Evolutionary conservation across 495 filamentous ascomycete species (phyloP).

Genomic region (Neurospora sp.): DNA sequence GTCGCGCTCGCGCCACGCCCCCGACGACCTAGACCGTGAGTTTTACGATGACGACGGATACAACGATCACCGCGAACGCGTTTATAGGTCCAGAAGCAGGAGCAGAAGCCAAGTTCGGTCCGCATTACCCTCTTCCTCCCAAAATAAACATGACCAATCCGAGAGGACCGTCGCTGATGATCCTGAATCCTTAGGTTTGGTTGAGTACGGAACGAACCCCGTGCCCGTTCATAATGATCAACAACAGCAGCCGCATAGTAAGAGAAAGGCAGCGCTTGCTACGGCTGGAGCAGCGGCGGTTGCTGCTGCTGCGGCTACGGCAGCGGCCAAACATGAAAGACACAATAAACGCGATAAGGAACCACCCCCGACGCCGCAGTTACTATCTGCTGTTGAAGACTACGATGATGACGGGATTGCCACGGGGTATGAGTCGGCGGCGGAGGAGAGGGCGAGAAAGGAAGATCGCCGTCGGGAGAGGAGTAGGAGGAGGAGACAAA

Average conservation of each 20-base stretch:
- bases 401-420: not conserved
- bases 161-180: constrained; percentile 37
- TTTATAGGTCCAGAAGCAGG: constrained; percentile 31
- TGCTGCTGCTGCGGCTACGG: not conserved
- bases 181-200: constrained; percentile 55
- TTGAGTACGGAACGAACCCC: constrained; percentile 69
- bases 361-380: constrained; percentile 20
- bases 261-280: not conserved
- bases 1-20: constrained; percentile 24
- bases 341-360: constrained; percentile 9
- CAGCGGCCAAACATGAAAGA: not conserved
- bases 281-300: not conserved
- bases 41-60: constrained; percentile 17
- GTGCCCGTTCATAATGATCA: constrained; percentile 26
- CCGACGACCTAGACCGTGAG: constrained; percentile 37
- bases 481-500: constrained; percentile 1
- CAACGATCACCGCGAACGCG: constrained; percentile 10
- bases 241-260: not conserved
- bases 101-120: constrained; percentile 45
- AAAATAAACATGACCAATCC: not conserved
- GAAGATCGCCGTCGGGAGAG: constrained; percentile 1
- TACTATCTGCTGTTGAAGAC: not conserved
- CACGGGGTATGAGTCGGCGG: constrained; percentile 23
- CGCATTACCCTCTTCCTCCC: constrained; percentile 38
- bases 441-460: constrained; percentile 19